Conservation (phyloP, 139 green algal genomes). For the Chlamydomonas schloesseri region DNA sequence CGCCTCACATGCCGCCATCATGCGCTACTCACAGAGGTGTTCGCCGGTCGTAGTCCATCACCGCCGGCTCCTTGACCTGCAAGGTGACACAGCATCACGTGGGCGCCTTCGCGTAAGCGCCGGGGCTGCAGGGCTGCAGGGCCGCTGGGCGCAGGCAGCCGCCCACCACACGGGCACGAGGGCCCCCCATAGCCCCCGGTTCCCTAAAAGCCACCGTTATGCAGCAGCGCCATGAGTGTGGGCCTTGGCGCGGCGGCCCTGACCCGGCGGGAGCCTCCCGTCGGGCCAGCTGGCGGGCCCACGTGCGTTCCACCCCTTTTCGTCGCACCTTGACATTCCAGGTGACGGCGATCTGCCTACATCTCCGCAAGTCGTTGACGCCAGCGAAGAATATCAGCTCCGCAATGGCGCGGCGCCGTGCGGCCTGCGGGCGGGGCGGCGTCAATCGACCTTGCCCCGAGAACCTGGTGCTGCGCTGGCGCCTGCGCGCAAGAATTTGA, state of each 20-base stretch:
- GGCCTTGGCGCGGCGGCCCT: too few relatives aligned
- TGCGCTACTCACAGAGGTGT: slow-evolving; percentile 87
- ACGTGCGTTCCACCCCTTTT: not conserved
- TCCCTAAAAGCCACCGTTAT: too few relatives aligned
- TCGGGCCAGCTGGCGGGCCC: not conserved
- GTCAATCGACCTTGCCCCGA: too few relatives aligned
- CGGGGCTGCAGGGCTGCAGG: too few relatives aligned
- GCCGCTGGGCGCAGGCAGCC: too few relatives aligned
- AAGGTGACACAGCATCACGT: not conserved
- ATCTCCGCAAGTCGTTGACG: slow-evolving; percentile 82
- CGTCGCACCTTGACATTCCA: slow-evolving; percentile 45
- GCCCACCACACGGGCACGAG: too few relatives aligned
- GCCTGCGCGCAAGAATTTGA: too few relatives aligned
- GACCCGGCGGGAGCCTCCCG: too few relatives aligned
- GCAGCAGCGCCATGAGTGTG: too few relatives aligned
- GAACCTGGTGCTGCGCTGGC: not conserved
- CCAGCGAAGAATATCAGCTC: slow-evolving; percentile 94
- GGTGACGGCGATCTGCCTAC: slow-evolving; percentile 70
- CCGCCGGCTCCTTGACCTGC: slow-evolving; percentile 76
- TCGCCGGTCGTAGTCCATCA: slow-evolving; percentile 90
- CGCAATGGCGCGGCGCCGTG: slow-evolving; percentile 80
- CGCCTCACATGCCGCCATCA: too few relatives aligned
- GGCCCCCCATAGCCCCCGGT: too few relatives aligned
- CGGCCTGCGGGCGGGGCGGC: slow-evolving; percentile 68
- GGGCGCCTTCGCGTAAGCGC: too few relatives aligned